A percentile compares a stretch with the other conserved stretches of the same genome.
These are phyloP conservation scores for Solanum chaucha DNA, from an alignment of 257 asterid genomes.

Conservation along the genomic window DNA sequence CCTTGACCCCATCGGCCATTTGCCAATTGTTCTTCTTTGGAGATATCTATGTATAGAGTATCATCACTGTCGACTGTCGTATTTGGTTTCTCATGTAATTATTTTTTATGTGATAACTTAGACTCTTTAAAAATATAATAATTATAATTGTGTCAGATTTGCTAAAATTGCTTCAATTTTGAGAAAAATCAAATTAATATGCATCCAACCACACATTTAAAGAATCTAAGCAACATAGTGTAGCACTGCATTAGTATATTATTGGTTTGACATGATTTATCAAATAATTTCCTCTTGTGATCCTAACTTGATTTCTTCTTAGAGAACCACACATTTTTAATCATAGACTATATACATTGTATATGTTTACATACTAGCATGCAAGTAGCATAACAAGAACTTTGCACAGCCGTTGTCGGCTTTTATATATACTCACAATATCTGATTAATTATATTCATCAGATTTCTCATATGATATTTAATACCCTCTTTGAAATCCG, in stretches of 20 bases:
- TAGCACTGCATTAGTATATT: not conserved
- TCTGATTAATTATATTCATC: not conserved
- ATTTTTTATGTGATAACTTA: not conserved
- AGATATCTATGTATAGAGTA: not conserved
- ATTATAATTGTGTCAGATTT: not conserved
- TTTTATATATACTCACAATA: too few species aligned
- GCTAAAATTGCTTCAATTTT: not conserved
- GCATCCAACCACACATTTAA: not conserved
- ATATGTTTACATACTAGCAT: not conserved
- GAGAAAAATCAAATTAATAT: not conserved
- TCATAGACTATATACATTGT: not conserved
- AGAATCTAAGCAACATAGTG: not conserved
- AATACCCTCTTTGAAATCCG: accelerated
- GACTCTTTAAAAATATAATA: not conserved
- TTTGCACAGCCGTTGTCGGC: not conserved
- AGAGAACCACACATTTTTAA: not conserved
- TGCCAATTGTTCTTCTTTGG: not conserved
- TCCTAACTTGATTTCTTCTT: not conserved
- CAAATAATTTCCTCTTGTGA: not conserved
- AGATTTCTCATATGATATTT: not conserved
- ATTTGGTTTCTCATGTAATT: not conserved
- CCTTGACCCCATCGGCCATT: not conserved
- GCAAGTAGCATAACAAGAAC: not conserved
- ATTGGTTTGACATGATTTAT: not conserved
- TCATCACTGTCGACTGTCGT: not conserved